Evolutionary conservation across 306 rosid genomes (phyloP).

Genomic region (Mimosa pudica): DNA sequence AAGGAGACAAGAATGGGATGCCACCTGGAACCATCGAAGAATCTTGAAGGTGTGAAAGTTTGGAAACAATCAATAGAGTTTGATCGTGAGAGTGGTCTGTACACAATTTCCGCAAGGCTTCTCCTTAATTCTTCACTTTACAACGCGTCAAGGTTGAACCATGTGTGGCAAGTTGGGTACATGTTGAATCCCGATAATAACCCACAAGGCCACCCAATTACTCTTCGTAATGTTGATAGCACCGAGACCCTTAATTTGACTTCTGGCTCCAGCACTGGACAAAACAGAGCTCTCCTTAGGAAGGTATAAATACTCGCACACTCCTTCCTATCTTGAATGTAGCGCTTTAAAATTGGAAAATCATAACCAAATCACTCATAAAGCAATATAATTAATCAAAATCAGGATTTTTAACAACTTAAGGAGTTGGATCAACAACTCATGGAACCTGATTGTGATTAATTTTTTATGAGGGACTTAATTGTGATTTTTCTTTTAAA

Average conservation of each 20-base stretch:
- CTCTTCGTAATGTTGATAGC: constrained; percentile 64
- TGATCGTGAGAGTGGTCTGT: not conserved
- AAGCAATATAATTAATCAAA: too few species aligned
- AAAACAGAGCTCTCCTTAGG: constrained; percentile 42
- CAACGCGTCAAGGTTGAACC: constrained; percentile 43
- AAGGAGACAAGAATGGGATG: constrained; percentile 57
- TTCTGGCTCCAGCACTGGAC: not conserved
- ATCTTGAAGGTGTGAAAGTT: not conserved
- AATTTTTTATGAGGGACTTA: too few species aligned
- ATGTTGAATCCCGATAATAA: not conserved
- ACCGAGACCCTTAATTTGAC: constrained; percentile 56
- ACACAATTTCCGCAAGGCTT: constrained; percentile 44
- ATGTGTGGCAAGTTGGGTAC: constrained; percentile 83
- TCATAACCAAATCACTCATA: too few species aligned
- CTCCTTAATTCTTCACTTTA: constrained; percentile 32
- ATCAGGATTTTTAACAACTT: too few species aligned
- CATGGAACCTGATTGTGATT: too few species aligned
- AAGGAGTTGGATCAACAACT: too few species aligned
- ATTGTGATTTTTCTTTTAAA: too few species aligned
- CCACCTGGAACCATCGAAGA: constrained; percentile 26
- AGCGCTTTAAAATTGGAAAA: too few species aligned
- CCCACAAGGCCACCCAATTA: constrained; percentile 48
- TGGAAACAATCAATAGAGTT: not conserved
- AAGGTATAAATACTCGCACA: constrained; percentile 30
- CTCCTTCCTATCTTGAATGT: too few species aligned